These are phyloP conservation scores for Cytospora piceae DNA, from an alignment of 2,329 filamentous ascomycete species.

Conservation along the genomic window DNA sequence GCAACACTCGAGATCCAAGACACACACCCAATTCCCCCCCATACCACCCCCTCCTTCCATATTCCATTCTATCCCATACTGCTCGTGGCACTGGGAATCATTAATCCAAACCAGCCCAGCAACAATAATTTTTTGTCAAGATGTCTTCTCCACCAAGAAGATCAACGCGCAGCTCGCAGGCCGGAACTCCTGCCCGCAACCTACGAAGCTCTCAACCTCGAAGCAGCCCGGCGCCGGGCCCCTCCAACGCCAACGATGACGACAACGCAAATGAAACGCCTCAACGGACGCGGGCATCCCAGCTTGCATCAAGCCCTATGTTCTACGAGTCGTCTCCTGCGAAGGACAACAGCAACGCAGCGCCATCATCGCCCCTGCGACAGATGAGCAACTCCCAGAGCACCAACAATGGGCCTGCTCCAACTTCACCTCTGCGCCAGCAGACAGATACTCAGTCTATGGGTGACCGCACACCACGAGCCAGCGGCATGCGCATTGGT, in stretches of 20 bases:
- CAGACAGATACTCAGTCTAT: conserved; percentile 60
- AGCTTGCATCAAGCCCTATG: conserved; percentile 77
- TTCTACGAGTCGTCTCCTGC: conserved; percentile 66
- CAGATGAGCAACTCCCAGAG: conserved; percentile 63
- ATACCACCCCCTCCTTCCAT: background rate
- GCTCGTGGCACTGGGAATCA: conserved; percentile 13
- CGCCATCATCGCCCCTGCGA: conserved; percentile 56
- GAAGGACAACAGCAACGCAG: conserved; percentile 41
- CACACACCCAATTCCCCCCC: conserved; percentile 4
- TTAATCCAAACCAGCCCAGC: conserved; percentile 12
- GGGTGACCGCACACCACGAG: conserved; percentile 72
- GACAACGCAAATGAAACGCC: conserved; percentile 20
- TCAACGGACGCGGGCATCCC: conserved; percentile 49
- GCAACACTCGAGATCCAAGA: background rate
- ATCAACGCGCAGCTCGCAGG: conserved; percentile 56
- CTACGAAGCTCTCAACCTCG: conserved; percentile 38
- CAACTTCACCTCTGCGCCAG: conserved; percentile 65
- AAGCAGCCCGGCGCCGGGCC: conserved; percentile 40
- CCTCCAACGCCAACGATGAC: conserved; percentile 11
- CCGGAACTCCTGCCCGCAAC: conserved; percentile 49
- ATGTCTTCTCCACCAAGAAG: conserved; percentile 69
- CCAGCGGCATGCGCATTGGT: conserved; percentile 62
- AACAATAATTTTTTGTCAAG: conserved; percentile 32
- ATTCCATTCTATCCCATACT: background rate
- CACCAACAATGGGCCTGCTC: conserved; percentile 46